These are phyloP conservation scores for Monosporascus sp. DNA, from an alignment of 2,329 filamentous ascomycete genomes.

Conservation along the genomic window DNA sequence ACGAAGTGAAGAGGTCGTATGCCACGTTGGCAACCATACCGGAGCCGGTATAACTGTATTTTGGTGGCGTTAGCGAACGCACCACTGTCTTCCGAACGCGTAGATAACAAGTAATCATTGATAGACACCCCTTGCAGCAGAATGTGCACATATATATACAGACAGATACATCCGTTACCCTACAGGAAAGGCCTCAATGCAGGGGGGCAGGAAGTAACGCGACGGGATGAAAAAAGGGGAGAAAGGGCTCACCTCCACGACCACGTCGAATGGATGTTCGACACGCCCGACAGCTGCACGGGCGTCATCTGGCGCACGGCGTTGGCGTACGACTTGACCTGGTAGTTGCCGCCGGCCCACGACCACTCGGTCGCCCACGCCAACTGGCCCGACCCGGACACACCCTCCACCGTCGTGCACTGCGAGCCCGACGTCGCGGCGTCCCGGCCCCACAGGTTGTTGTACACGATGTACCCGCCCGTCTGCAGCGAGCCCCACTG, in stretches of 20 bases:
- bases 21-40: constrained; percentile 49
- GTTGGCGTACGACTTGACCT: constrained; percentile 44
- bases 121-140: too few species aligned
- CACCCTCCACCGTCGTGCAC: constrained; percentile 34
- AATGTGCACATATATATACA: too few species aligned
- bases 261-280: constrained; percentile 31
- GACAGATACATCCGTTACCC: not conserved
- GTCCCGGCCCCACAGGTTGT: constrained; percentile 44
- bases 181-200: constrained; percentile 1
- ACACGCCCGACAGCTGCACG: constrained; percentile 29
- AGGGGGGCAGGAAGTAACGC: not conserved
- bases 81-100: too few species aligned
- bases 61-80: too few species aligned
- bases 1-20: constrained; percentile 53
- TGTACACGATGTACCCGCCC: constrained; percentile 43
- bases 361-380: constrained; percentile 39
- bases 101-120: too few species aligned
- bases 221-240: not conserved
- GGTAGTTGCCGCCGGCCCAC: constrained; percentile 33
- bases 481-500: constrained; percentile 31
- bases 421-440: constrained; percentile 33
- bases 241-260: constrained; percentile 28
- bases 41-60: constrained; percentile 39
- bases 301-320: constrained; percentile 29
- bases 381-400: constrained; percentile 25